Conservation (phyloP, 78 protist species). For the Creolimax fragrantissima region DNA sequence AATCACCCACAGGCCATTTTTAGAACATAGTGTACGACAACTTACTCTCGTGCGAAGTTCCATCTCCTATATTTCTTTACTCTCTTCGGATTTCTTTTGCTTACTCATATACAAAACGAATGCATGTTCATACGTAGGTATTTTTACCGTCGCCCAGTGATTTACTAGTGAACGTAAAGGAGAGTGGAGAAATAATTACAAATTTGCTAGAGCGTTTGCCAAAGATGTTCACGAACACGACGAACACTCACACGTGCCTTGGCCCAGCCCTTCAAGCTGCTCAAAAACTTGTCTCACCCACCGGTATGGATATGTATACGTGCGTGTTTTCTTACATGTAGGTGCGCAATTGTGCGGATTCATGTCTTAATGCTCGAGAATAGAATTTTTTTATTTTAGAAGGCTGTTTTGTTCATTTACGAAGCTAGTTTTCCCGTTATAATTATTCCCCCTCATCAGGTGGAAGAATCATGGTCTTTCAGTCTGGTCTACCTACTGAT, state of each 20-base stretch:
- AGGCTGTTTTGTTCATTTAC: too few species aligned
- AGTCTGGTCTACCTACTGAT: not conserved
- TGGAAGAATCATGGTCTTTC: constrained; percentile 9
- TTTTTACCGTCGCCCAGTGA: not conserved
- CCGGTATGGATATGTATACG: not conserved
- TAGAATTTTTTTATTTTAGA: too few species aligned
- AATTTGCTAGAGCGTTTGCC: not conserved
- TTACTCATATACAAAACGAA: not conserved
- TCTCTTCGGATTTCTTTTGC: too few species aligned
- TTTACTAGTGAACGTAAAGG: not conserved
- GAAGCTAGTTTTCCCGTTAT: too few species aligned
- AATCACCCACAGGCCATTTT: too few species aligned
- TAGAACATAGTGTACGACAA: too few species aligned
- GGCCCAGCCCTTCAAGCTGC: constrained; percentile 11
- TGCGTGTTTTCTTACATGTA: not conserved
- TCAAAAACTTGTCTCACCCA: not conserved
- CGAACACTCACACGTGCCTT: not conserved
- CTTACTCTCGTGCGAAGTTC: too few species aligned
- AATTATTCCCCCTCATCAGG: too few species aligned
- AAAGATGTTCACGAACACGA: not conserved
- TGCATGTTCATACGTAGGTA: not conserved
- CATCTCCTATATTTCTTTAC: too few species aligned
- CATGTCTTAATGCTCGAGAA: not conserved
- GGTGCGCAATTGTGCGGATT: not conserved
- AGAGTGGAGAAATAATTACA: not conserved